A percentile compares a stretch with the other conserved stretches of the same genome.
phyloP scores from a whole-genome alignment of 2,329 filamentous ascomycete species.

The Cytospora piceae region DNA sequence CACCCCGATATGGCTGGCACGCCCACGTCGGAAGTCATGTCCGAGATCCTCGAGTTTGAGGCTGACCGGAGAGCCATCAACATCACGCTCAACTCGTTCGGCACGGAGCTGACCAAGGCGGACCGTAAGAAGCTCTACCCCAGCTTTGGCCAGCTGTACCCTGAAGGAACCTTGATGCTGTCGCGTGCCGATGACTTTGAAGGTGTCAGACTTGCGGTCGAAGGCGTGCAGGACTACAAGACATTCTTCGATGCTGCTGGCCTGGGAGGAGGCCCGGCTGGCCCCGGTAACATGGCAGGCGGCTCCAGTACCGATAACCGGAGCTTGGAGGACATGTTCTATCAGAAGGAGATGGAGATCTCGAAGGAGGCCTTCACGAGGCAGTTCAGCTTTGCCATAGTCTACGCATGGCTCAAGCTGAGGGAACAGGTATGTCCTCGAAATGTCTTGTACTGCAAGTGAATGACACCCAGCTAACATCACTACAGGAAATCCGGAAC shows the following conservation, averaged over 20 bases:
- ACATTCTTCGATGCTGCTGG: conserved; percentile 92
- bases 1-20: conserved; percentile 85
- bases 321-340: conserved; percentile 96
- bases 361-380: conserved; percentile 93
- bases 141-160: conserved; percentile 85
- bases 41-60: conserved; percentile 94
- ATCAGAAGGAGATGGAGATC: conserved; percentile 99
- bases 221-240: conserved; percentile 93
- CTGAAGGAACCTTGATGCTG: conserved; percentile 93
- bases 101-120: conserved; percentile 90
- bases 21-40: conserved; percentile 92
- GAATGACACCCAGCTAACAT: conserved; percentile 39
- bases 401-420: conserved; percentile 97
- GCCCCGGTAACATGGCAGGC: conserved; percentile 82
- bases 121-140: conserved; percentile 98
- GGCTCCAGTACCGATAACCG: conserved; percentile 80
- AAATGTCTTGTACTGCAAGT: neutral
- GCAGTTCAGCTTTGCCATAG: conserved; percentile 92
- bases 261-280: conserved; percentile 69
- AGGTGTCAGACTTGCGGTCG: conserved; percentile 89
- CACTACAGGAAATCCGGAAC: conserved; percentile 88
- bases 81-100: conserved; percentile 98
- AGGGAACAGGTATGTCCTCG: conserved; percentile 79
- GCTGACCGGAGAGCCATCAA: conserved; percentile 97
- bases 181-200: conserved; percentile 94